These are phyloP conservation scores for Phytopythium litorale DNA, from an alignment of 352 stramenopile genomes.

Conservation along the genomic window DNA sequence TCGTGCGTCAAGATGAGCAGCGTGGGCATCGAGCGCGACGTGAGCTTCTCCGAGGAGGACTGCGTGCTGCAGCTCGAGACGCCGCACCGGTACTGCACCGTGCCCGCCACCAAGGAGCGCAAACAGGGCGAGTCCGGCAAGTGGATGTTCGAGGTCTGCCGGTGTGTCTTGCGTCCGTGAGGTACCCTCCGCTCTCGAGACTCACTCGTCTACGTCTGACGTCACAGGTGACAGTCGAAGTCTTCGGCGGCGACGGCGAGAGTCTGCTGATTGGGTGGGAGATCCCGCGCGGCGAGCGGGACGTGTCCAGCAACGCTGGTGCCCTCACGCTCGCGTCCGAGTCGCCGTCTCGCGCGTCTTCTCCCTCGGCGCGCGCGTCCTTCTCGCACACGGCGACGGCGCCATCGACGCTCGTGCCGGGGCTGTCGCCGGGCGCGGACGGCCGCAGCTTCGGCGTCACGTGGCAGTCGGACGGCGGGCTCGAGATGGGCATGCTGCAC, in stretches of 20 bases:
- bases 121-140: slow-evolving; percentile 65
- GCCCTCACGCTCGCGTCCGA: not conserved
- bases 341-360: not conserved
- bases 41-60: slow-evolving; percentile 77
- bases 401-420: slow-evolving; percentile 37
- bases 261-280: slow-evolving; percentile 80
- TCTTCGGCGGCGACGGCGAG: slow-evolving; percentile 57
- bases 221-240: slow-evolving; percentile 31
- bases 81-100: slow-evolving; percentile 64
- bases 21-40: slow-evolving; percentile 36
- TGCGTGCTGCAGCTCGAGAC: slow-evolving; percentile 65
- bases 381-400: slow-evolving; percentile 3
- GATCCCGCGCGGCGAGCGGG: slow-evolving; percentile 29
- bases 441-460: slow-evolving; percentile 62
- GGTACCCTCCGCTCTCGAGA: too few relatives aligned
- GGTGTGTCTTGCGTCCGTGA: not conserved
- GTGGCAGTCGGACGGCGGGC: slow-evolving; percentile 67
- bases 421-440: slow-evolving; percentile 50
- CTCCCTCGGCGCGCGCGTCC: not conserved
- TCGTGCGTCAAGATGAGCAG: slow-evolving; percentile 73
- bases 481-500: slow-evolving; percentile 75
- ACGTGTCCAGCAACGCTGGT: not conserved
- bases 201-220: not conserved
- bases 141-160: slow-evolving; percentile 67
- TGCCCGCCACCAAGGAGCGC: slow-evolving; percentile 64